Base-by-base conservation (phyloP, 371 early-diverging fungal genomes). In the Haplosporangium sp. region DNA sequence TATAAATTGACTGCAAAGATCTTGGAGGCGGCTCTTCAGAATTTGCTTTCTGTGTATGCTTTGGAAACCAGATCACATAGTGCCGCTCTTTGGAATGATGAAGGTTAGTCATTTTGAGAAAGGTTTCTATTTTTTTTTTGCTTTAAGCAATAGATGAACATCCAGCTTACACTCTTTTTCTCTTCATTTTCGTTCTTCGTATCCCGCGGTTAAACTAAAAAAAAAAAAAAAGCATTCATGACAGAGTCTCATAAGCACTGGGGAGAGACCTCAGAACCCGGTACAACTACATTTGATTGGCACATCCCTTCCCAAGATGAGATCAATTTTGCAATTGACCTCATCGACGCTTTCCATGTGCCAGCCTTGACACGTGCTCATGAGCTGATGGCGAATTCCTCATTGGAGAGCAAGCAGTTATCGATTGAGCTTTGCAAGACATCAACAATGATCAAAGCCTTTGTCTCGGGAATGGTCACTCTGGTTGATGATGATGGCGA, bases 1-100 rank as follows among this genome's bases (percentile, higher is more conserved):
- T 92, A 92, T 70, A 93, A 90, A 77, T 90, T 94, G 91, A 86
- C 93, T 0, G 91, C 88, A 20, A 92, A 91, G 74, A 61, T 88
- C 8, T 40, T 95, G 34, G 67, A 87, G 39, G 74, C 83, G 60
- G 72, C 87, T 2, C 63, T 95, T 20, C 62, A 68, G 48, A 84
- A 85, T 8, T 60, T 91, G 42, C 78, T 89, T 34, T 67, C 72
- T 17, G 82, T 86, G 3, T 93, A 92, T 74, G 88, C 91, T 0
- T 50, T 77, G 73, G 67, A 71, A 53, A 35, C 62, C 13, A 65
- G 72, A 39, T 74, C 83, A 5, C 70, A 78, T 40, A 76, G 84
- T 4, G 74, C 84, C 0, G 71, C 77, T 0, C 74, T 84, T 44
- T 94, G 94, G 94, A 77, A 88, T 37, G 85, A 89, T 52, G 76